Evolutionary conservation across 805 yeast species (phyloP).

Genomic region (Phaffomyces thermotolerans): DNA sequence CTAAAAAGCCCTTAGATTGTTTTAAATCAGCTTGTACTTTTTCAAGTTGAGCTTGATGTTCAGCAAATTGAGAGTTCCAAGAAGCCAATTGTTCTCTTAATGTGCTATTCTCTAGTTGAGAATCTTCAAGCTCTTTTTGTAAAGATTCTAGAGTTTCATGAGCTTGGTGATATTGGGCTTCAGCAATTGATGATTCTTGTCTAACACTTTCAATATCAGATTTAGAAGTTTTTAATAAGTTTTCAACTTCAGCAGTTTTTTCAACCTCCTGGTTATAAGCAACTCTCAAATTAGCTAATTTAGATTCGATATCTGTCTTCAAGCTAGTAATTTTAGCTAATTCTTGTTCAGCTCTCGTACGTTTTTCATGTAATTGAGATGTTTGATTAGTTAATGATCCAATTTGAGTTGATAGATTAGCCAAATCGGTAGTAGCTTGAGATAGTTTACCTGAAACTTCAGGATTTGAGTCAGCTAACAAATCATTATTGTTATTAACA

Average conservation of each 20-base stretch:
- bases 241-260: constrained; percentile 68
- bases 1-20: constrained; percentile 54
- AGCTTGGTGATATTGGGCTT: constrained; percentile 68
- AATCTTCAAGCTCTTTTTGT: constrained; percentile 52
- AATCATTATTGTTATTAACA: constrained; percentile 31
- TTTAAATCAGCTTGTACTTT: constrained; percentile 45
- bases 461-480: constrained; percentile 41
- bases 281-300: constrained; percentile 55
- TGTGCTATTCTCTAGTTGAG: constrained; percentile 59
- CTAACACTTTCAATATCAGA: constrained; percentile 63
- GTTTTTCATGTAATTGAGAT: constrained; percentile 58
- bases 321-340: constrained; percentile 56
- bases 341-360: constrained; percentile 70
- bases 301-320: constrained; percentile 67
- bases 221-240: constrained; percentile 47
- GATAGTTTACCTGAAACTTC: constrained; percentile 64
- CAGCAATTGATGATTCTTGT: constrained; percentile 67
- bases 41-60: constrained; percentile 49
- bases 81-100: constrained; percentile 63
- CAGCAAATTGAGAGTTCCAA: constrained; percentile 59
- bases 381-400: constrained; percentile 74
- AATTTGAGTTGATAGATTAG: constrained; percentile 79
- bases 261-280: constrained; percentile 74
- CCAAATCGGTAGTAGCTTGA: constrained; percentile 76
- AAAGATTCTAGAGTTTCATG: constrained; percentile 57